Conservation (phyloP, 1,284 basidiomycete species). For the Malassezia arunalokei region DNA sequence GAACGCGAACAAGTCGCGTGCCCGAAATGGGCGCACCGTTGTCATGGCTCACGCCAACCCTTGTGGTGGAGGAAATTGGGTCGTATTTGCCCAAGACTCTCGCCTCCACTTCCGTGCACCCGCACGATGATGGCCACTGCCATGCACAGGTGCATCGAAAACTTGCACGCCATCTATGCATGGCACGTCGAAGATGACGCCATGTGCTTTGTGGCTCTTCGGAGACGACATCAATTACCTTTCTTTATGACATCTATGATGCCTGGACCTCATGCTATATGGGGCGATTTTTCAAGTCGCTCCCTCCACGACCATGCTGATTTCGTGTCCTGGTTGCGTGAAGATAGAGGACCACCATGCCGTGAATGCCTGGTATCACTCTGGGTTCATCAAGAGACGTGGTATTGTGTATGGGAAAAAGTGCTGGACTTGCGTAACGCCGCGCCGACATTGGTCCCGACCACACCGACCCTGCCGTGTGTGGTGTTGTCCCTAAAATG, state of each 20-base stretch:
- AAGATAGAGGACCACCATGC: background rate
- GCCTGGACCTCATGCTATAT: background rate
- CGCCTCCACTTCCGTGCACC: background rate
- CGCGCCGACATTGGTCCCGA: background rate
- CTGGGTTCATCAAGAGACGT: background rate
- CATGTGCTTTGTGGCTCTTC: constrained; percentile 9
- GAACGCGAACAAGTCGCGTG: constrained; percentile 76
- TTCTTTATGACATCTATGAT: constrained; percentile 5
- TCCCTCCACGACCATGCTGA: background rate
- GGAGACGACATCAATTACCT: background rate
- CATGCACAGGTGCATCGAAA: background rate
- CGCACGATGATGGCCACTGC: background rate
- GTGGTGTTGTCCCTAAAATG: too few species aligned
- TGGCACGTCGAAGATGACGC: background rate
- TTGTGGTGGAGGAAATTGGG: background rate
- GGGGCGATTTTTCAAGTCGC: constrained; percentile 8
- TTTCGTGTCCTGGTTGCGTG: constrained; percentile 1
- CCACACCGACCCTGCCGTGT: too few species aligned
- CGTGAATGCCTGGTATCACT: background rate
- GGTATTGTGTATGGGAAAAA: constrained; percentile 11
- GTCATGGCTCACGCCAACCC: constrained; percentile 56
- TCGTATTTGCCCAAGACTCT: background rate
- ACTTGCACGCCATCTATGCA: constrained; percentile 3
- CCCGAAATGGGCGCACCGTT: constrained; percentile 65
- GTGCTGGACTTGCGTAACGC: background rate